These are phyloP conservation scores for Inonotus obliquus DNA, from an alignment of 1,284 basidiomycete species.

Conservation along the genomic window DNA sequence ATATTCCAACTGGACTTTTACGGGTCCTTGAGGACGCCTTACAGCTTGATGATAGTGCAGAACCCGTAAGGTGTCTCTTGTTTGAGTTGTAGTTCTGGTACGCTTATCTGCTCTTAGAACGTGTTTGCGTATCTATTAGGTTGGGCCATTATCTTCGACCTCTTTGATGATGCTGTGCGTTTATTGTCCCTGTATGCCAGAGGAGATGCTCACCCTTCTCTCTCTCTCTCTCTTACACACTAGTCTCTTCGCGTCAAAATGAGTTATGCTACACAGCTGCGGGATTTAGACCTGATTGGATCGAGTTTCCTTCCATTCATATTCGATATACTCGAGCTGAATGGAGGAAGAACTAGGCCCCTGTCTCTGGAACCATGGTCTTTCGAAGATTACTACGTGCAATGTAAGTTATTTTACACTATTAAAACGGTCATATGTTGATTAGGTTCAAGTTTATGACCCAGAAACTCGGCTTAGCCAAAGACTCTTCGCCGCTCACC, in stretches of 20 bases:
- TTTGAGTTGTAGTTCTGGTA: constrained; percentile 7
- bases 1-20: constrained; percentile 66
- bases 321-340: constrained; percentile 64
- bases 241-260: constrained; percentile 80
- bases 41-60: background rate
- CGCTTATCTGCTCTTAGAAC: constrained; percentile 29
- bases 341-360: constrained; percentile 51
- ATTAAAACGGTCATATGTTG: constrained; percentile 14
- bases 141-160: constrained; percentile 89
- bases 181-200: background rate
- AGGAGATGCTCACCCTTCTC: background rate
- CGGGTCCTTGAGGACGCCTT: constrained; percentile 51
- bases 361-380: constrained; percentile 81
- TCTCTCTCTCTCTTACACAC: constrained; percentile 11
- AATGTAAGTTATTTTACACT: constrained; percentile 47
- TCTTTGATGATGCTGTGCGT: constrained; percentile 82
- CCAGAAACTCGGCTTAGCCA: constrained; percentile 51
- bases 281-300: constrained; percentile 61
- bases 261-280: constrained; percentile 82
- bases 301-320: constrained; percentile 72
- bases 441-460: constrained; percentile 51
- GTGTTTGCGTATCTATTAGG: constrained; percentile 69
- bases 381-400: constrained; percentile 83
- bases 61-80: constrained; percentile 15
- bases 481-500: constrained; percentile 77